Percentiles rank a stretch among this genome's conserved stretches.
Conservation (phyloP, 805 yeast genomes). For the Lipomyces sp. region DNA sequence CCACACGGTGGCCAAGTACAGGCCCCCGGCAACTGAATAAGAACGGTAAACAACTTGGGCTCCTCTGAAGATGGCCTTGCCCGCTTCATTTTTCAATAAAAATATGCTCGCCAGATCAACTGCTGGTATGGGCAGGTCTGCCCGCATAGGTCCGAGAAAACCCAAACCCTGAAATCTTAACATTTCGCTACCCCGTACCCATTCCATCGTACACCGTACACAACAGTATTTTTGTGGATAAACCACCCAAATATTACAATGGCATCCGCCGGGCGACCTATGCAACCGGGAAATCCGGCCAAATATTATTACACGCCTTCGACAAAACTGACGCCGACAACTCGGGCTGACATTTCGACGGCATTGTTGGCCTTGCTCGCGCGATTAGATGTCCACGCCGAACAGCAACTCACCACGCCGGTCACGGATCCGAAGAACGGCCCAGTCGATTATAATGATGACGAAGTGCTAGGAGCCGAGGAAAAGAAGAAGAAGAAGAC, state of each 20-base stretch:
- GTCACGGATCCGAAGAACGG: neutral
- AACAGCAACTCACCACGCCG: neutral
- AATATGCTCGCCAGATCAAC: too few relatives aligned
- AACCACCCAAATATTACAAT: neutral
- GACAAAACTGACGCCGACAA: constrained; percentile 23
- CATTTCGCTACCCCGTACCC: too few relatives aligned
- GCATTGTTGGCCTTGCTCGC: constrained; percentile 32
- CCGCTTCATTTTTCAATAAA: too few relatives aligned
- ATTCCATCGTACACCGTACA: neutral
- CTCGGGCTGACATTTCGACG: constrained; percentile 32
- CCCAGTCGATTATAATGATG: neutral
- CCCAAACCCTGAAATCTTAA: too few relatives aligned
- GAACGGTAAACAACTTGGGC: too few relatives aligned
- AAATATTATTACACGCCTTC: constrained; percentile 21
- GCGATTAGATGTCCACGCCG: constrained; percentile 10
- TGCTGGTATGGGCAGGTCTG: too few relatives aligned
- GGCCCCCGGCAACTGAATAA: too few relatives aligned
- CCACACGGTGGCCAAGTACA: too few relatives aligned
- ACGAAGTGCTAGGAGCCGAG: neutral
- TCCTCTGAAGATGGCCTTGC: too few relatives aligned
- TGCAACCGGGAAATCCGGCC: constrained; percentile 8
- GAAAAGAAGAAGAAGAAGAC: neutral
- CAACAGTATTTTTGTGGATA: neutral
- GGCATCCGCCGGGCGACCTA: neutral
- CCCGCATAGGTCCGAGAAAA: too few relatives aligned